Conservation (phyloP, 2,329 filamentous ascomycete species). For the Diaporthe sp. region DNA sequence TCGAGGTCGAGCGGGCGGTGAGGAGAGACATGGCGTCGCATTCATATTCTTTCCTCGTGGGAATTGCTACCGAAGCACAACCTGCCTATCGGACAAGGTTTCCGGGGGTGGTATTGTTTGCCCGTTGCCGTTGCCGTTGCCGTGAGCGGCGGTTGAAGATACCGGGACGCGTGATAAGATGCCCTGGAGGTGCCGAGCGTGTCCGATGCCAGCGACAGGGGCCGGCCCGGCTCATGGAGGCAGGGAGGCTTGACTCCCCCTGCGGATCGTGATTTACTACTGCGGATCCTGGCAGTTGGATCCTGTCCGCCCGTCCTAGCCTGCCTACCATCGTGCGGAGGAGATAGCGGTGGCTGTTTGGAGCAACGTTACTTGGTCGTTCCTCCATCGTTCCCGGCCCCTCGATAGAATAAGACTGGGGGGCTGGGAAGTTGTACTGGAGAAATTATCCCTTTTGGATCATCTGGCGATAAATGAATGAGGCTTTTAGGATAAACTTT, state of each 20-base stretch:
- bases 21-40: slow-evolving; percentile 8
- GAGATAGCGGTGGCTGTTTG: slow-evolving; percentile 6
- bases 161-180: slow-evolving; percentile 29
- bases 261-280: slow-evolving; percentile 2
- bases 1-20: neutral
- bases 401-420: no score
- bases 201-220: slow-evolving; percentile 2
- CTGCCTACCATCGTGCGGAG: neutral
- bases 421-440: no score
- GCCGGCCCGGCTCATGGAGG: slow-evolving; percentile 16
- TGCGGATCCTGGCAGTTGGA: neutral
- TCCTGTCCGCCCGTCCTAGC: neutral
- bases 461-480: neutral
- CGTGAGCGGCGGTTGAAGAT: slow-evolving; percentile 1
- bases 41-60: slow-evolving; percentile 19
- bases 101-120: neutral
- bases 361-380: slow-evolving; percentile 23
- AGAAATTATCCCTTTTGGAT: neutral
- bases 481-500: neutral
- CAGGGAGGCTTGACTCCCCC: neutral
- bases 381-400: neutral
- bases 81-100: slow-evolving; percentile 6
- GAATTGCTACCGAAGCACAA: neutral
- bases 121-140: neutral
- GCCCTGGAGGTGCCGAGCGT: slow-evolving; percentile 23